Evolutionary conservation across 345 rosid genomes (phyloP).

Genomic region (Eucalyptus globulus): DNA sequence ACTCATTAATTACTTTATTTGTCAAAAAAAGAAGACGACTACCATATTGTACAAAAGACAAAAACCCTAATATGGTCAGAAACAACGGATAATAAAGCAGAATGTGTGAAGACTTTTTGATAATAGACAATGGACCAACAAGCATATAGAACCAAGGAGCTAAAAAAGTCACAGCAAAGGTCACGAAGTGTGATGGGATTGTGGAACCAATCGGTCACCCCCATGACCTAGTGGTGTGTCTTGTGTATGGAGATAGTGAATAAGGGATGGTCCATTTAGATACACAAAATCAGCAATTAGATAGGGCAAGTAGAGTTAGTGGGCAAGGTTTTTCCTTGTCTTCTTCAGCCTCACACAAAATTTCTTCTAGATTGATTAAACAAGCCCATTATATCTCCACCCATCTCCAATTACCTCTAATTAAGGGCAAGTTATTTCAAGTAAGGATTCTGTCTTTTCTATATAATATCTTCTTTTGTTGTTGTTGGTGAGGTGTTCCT

Average conservation of each 20-base stretch:
- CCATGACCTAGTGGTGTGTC: neutral
- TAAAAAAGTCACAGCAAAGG: neutral
- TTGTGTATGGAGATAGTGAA: neutral
- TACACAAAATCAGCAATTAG: neutral
- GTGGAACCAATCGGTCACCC: constrained; percentile 1
- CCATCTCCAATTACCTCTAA: neutral
- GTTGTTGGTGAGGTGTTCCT: neutral
- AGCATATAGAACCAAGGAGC: neutral
- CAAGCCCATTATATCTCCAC: neutral
- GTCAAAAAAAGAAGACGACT: neutral
- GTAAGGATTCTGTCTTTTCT: neutral
- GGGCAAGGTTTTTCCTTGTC: constrained; percentile 11
- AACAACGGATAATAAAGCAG: neutral
- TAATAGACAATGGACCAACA: neutral
- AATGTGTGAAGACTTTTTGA: neutral
- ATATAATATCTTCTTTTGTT: neutral
- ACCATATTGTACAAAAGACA: neutral
- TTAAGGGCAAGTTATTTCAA: neutral
- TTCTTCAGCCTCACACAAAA: neutral
- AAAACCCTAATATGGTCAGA: neutral
- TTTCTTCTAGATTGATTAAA: neutral
- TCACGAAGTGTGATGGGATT: neutral
- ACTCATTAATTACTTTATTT: neutral
- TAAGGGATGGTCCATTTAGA: neutral
- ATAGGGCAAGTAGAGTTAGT: neutral